A percentile compares a stretch with the other conserved stretches of the same genome.
Conservation (phyloP, 2,329 filamentous ascomycete genomes). For the Scedosporium dehoogii region DNA sequence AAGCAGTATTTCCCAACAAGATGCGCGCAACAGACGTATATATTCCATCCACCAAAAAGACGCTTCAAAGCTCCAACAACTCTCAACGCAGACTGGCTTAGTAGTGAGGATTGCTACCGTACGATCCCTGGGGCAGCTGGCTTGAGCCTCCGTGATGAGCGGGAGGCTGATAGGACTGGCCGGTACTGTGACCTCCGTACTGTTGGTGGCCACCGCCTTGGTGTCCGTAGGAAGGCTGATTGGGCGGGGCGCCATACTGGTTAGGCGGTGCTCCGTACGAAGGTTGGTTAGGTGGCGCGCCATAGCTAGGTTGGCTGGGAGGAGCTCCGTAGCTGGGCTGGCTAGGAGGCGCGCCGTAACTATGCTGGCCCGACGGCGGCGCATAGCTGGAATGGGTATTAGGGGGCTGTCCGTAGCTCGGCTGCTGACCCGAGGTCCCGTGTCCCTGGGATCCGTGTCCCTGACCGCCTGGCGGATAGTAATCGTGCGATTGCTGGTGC, state of each 20-base stretch:
- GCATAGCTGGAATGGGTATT: slow-evolving; percentile 14
- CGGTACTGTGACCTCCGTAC: not conserved
- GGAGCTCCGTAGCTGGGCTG: slow-evolving; percentile 16
- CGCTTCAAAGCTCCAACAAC: slow-evolving; percentile 7
- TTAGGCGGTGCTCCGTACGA: slow-evolving; percentile 14
- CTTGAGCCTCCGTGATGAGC: slow-evolving; percentile 12
- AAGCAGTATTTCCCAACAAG: not conserved
- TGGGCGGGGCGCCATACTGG: slow-evolving; percentile 7
- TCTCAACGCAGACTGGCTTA: slow-evolving; percentile 5
- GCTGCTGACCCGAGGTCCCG: slow-evolving; percentile 7
- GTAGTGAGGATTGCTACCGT: slow-evolving; percentile 7
- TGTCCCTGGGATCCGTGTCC: slow-evolving; percentile 5
- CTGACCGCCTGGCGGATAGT: slow-evolving; percentile 1
- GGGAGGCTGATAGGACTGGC: slow-evolving; percentile 4
- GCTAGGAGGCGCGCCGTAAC: slow-evolving; percentile 14
- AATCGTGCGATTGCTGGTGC: not conserved
- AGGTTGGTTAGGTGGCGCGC: slow-evolving; percentile 17
- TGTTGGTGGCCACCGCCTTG: not conserved
- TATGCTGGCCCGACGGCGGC: slow-evolving; percentile 17
- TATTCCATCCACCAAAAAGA: not conserved
- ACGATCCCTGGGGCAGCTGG: not conserved
- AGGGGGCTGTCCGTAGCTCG: slow-evolving; percentile 13
- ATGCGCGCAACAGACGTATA: not conserved
- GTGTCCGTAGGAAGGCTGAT: too few relatives aligned
- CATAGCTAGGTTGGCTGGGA: slow-evolving; percentile 13